Base-by-base conservation (phyloP, 192 early-diverging fungal species). In the Entomortierella chlamydospora region DNA sequence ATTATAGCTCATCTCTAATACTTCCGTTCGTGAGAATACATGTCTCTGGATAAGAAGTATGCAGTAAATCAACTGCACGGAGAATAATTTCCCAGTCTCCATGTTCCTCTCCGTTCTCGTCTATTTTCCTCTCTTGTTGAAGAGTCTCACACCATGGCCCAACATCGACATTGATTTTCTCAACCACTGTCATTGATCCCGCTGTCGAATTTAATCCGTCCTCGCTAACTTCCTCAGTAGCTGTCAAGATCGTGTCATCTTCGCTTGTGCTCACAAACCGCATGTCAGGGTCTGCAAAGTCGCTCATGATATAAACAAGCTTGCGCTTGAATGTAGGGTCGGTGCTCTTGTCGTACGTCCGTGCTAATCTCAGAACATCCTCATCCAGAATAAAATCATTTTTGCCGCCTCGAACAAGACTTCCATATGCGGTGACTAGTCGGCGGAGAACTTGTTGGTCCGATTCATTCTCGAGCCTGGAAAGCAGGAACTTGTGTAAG, bases 111-210 rank as follows among this genome's bases (percentile, higher is more conserved):
- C 26, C 45, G 15, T 62, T 34, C 28, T 30, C 20, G 15, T 4
- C 30, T 0, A 37, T 54, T 34, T 56, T 15, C 29, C 55, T 62
- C 51, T 66, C 47, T 5, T 61, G 47, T 33, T 70, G 76, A 39
- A 79, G 76, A 9, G 31, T 55, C 52, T 79, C 68, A 34, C 76
- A 79, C 76, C 76, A 79, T 12, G 76, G 76, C 17, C 76, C 68
- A 3, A 79, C 76, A 59, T 78, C 56, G 0, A 58, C 23, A 10
- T 29, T 34, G 11, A 25, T 8, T 26, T 59, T 52, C 22, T 52
- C 55, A 8, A 59, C 41, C 3, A 39, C 30, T 15, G 28, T 30
- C 45, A 57, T n/a, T 23, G 56, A 9, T 6, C 56, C n/a, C 4
- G 56, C 45, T 9, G 25, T 57, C 31, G 7, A 11, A 6, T 54